Base-by-base conservation (phyloP, 1,284 basidiomycete genomes). In the Pseudozyma pruni region DNA sequence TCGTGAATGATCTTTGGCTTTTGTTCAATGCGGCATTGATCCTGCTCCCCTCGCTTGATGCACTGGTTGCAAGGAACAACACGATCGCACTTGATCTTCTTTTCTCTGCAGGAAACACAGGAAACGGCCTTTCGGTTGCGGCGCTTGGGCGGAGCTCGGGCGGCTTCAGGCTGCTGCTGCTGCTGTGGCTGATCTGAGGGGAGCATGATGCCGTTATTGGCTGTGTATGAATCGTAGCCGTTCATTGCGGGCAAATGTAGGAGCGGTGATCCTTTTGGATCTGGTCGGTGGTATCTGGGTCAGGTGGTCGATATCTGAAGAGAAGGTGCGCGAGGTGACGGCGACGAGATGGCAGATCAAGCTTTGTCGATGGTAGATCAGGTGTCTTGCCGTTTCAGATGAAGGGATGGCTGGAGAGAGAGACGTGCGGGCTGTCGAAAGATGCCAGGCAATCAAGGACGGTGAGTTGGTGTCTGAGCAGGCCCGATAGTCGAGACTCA, bases 1-100 rank as follows among this genome's bases (percentile, higher is more conserved):
- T 58, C 51, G 34, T 62, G 58, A 22, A 63, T 25, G 51, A 64
- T 47, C 29, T 67, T 70, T 16, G 68, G 72, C 51, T 71, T 71
- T 20, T 73, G 73, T 34, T 76, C 78, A 46, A 79, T 68, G 27
- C 66, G 66, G 38, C 78, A 79, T 22, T 56, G 60, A 14, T 70
- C 57, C 34, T 64, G 72, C 49, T 79, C 78, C 39, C 76, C 80
- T 16, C 80, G 61, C 48, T 81, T 80, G 64, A 76, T 57, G 54
- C 80, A 82, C 35, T 79, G 79, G 10, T 74, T 69, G 49, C 80
- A 82, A 1, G 80, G 80, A 8, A 76, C 70, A 13, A 71, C 67
- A 4, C 80, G 71, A 40, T 76, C 71, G 34, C 79, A 81, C 35
- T 79, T 79, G 61, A 81, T 78, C 58, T 81, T 81, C 38, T 79